Base-by-base conservation (phyloP, 257 asterid genomes). In the Anisodus tanguticus region DNA sequence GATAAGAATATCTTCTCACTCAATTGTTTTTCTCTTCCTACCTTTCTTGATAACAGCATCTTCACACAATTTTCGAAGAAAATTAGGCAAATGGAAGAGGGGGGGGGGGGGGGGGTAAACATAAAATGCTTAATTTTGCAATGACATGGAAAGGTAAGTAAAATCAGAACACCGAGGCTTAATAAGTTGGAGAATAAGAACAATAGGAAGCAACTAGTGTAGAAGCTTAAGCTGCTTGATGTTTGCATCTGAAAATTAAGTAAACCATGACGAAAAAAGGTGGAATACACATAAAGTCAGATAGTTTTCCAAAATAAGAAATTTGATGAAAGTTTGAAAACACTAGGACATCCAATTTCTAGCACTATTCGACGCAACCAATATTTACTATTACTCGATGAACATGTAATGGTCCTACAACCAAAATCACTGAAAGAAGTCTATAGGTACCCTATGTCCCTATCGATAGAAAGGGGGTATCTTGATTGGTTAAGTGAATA, bases 291-390 rank as follows among this genome's bases (percentile, higher is more conserved):
- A 12, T 22, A 22, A 43, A 74, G 62, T 49, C n/a, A 0, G 62
- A 49, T 55, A 19, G 59, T 19, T 47, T 9, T 19, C 22, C 22
- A 72, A 22, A 5, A n/a, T 2, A 72, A 10, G n/a, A 45, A 10
- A 72, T 35, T 72, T 47, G 80, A 72, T 72, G 80, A 72, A 54
- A 72, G 80, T 19, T 45, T 5, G 39, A 72, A 72, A 72, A 72
- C n/a, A 72, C 19, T 26, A 11, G 80, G 58, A 45, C 3, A 8
- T 5, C 39, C 10, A n/a, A 71, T 9, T 47, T 74, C 12, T 11
- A 19, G 43, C 22, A 74, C 80, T 74, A 74, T 74, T 47, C 43
- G 1, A 71, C 7, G 22, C 62, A 51, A 26, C 4, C 8, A 76
- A 22, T 3, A 74, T 76, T 31, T 22, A 12, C 22, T 76, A 12